Percentiles rank a stretch among this genome's conserved stretches.
phyloP scores from a whole-genome alignment of 768 basidiomycete genomes.

The Crassisporium funariophilum region DNA sequence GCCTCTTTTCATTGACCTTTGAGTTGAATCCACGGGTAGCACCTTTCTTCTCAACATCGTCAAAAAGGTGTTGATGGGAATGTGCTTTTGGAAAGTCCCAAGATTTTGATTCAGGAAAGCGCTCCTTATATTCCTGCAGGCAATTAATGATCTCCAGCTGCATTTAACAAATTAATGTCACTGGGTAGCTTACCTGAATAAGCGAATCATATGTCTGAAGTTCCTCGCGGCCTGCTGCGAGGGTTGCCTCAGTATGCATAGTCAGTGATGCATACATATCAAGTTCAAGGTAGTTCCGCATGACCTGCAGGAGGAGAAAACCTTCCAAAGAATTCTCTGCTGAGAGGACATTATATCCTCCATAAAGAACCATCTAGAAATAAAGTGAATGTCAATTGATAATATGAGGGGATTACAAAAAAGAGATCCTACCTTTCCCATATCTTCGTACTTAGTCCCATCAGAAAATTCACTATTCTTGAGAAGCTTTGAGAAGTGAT shows the following conservation, averaged over 20 bases:
- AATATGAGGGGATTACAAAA: too few relatives aligned
- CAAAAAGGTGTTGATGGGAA: conserved; percentile 28
- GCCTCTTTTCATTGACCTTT: conserved; percentile 34
- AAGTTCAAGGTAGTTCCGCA: conserved; percentile 14
- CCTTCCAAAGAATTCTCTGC: background rate
- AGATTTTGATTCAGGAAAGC: conserved; percentile 18
- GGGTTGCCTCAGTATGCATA: conserved; percentile 9
- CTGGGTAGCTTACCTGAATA: conserved; percentile 25
- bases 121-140: conserved; percentile 10
- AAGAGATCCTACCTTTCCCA: conserved; percentile 16
- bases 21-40: conserved; percentile 30
- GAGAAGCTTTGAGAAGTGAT: conserved; percentile 24
- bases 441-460: conserved; percentile 21
- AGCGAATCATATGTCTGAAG: conserved; percentile 6
- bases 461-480: conserved; percentile 27
- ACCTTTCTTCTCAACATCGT: conserved; percentile 33
- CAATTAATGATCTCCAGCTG: background rate
- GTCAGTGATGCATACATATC: conserved; percentile 17
- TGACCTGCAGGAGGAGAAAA: conserved; percentile 2
- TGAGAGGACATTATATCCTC: background rate
- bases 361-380: background rate
- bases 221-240: conserved; percentile 1
- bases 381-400: too few relatives aligned
- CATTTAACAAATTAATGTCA: too few relatives aligned
- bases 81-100: conserved; percentile 41